Base-by-base conservation (phyloP, 179 eudicot species). In the Beta corolliflora region DNA sequence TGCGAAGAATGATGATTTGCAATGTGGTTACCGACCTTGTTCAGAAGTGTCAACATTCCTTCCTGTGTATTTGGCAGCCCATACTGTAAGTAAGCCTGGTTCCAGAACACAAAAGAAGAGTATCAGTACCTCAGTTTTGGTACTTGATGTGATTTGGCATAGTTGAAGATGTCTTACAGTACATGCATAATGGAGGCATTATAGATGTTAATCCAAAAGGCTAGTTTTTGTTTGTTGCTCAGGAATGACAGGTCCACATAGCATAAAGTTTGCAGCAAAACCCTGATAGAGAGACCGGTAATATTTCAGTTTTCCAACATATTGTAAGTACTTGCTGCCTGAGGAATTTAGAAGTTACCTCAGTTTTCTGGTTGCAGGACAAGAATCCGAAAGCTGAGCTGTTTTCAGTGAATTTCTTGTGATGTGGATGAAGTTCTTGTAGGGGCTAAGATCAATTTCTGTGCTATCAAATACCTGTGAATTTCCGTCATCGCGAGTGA, bases 161-260 rank as follows among this genome's bases (percentile, higher is more conserved):
- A 82, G 69, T 72, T 75, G 77, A 75, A 89, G 86, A 79, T 87
- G 71, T 90, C 88, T 93, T 85, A 87, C 93, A 84, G 91, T 94
- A 95, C 98, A 90, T 93, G 89, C 99, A 95, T 92, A 87, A 95
- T 88, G 89, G 95, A 88, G 85, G 94, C 91, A 79, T 95, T 95
- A 73, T 94, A 94, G 79, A 92, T 86, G 83, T 95, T 95, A 55
- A 95, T 92, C 99, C 99, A 95, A 88, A 95, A 95, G 71, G 99
- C 97, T 80, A 95, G 85, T 89, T 95, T 95, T 85, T 91, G 92
- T 83, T 91, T 94, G 93, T 95, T 89, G 73, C 86, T 90, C 86
- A 94, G 83, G 78, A 79, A 71, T 75, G 88, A 86, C 83, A 92
- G 83, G 72, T 95, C 92, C 85, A 91, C 92, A 76, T 85, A 88